Evolutionary conservation across 2,329 filamentous ascomycete genomes (phyloP).

Genomic region (Alternaria sp.): DNA sequence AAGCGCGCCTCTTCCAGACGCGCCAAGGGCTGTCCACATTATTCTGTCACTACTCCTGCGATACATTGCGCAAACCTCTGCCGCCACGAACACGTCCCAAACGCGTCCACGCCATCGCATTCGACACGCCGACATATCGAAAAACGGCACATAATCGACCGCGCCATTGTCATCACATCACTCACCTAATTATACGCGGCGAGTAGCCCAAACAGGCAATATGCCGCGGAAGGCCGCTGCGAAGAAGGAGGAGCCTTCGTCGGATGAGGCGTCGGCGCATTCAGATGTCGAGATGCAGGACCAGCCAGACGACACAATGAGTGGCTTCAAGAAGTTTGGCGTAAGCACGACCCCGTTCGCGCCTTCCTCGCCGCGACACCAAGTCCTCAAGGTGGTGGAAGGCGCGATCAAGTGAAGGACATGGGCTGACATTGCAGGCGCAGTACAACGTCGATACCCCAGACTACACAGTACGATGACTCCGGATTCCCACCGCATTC

Average conservation of each 20-base stretch:
- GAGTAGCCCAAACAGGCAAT: conserved; percentile 46
- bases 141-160: not conserved
- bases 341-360: conserved; percentile 32
- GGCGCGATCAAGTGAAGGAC: conserved; percentile 12
- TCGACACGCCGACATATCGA: not conserved
- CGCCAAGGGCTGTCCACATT: conserved; percentile 17
- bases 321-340: conserved; percentile 47
- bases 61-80: conserved; percentile 8
- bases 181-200: conserved; percentile 31
- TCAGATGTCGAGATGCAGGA: conserved; percentile 52
- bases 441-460: conserved; percentile 66
- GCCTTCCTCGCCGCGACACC: conserved; percentile 9
- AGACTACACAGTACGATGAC: conserved; percentile 63
- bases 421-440: conserved; percentile 34
- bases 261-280: conserved; percentile 48
- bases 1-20: conserved; percentile 13
- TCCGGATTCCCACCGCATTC: not conserved
- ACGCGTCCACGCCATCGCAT: conserved; percentile 12
- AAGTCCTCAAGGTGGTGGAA: not conserved
- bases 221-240: conserved; percentile 52
- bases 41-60: conserved; percentile 13
- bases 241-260: conserved; percentile 47
- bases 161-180: not conserved
- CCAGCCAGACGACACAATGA: conserved; percentile 40
- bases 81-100: conserved; percentile 1